Evolutionary conservation across 2,329 filamentous ascomycete genomes (phyloP).

Genomic region (Tolypocladium tropicale): DNA sequence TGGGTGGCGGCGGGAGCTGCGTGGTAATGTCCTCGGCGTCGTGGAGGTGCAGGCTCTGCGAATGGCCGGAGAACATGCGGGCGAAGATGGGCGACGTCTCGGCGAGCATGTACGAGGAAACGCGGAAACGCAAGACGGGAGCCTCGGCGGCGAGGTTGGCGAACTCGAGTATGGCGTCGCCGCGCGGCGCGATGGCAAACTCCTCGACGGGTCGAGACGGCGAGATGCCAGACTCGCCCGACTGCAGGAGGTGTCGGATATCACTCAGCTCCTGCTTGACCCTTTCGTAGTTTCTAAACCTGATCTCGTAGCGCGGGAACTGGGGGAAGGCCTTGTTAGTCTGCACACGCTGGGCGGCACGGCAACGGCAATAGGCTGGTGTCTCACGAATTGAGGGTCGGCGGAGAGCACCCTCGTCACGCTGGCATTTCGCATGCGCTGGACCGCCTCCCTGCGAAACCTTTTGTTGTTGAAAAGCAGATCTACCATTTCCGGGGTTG

Average conservation of each 20-base stretch:
- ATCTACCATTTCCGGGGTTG: constrained; percentile 31
- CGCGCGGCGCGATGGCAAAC: constrained; percentile 30
- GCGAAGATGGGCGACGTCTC: constrained; percentile 43
- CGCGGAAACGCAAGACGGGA: constrained; percentile 36
- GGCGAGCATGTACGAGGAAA: constrained; percentile 38
- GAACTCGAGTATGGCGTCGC: constrained; percentile 43
- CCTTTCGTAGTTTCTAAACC: constrained; percentile 36
- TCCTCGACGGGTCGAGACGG: constrained; percentile 29
- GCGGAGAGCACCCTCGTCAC: constrained; percentile 31
- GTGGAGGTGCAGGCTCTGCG: constrained; percentile 18
- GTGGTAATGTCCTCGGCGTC: constrained; percentile 25
- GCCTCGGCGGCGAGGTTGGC: constrained; percentile 27
- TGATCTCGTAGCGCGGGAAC: constrained; percentile 35
- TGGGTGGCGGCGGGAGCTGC: constrained; percentile 24
- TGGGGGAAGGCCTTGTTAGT: constrained; percentile 9
- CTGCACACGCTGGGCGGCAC: neutral
- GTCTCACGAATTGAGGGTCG: constrained; percentile 30
- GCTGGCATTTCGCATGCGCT: constrained; percentile 35
- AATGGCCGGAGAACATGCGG: constrained; percentile 29
- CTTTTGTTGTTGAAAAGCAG: constrained; percentile 29
- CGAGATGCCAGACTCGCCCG: constrained; percentile 29
- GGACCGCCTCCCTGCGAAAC: constrained; percentile 31
- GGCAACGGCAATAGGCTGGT: neutral
- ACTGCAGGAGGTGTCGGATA: constrained; percentile 28
- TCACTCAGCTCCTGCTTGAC: constrained; percentile 30